Base-by-base conservation (phyloP, 495 filamentous ascomycete genomes). In the Penicillium canescens region DNA sequence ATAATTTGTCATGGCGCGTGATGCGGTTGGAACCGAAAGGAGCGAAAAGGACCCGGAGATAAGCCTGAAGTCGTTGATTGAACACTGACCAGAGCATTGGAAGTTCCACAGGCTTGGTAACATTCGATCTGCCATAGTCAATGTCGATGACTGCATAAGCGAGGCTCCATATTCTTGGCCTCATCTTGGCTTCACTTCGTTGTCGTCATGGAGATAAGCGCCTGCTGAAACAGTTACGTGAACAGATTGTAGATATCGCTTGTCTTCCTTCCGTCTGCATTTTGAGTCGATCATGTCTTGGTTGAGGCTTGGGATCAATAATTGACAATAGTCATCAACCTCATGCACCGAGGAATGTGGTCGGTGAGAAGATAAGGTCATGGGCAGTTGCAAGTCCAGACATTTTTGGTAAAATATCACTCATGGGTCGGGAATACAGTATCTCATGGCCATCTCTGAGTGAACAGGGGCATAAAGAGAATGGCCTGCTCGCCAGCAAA, bases 31-130 rank as follows among this genome's bases (percentile, higher is more conserved):
- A 26, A 13, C 35, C 46, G 36, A 42, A 28, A 39, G 18, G 18
- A 18, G 41, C 39, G 14, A 35, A 43, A 20, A 31, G 6, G 28
- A 9, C 34, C 20, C 26, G 4, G 48, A 52, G 59, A 62, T 62
- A 62, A 62, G 55, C 20, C 16, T 50, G 13, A 6, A 14, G n/a
- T 11, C 39, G 34, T 28, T 56, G 52, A 59, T 59, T 62, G 59
- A 42, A 41, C 26, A 14, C 8, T 3, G 1, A 9, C 23, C 6
- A 43, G 9, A 11, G 23, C 1, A 16, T 31, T 39, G 10, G 42
- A 42, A 21, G 10, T 41, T 21, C 45, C 38, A 50, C 2, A 18
- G 5, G 2, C 23, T 37, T 53, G 44, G 44, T 39, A 44, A 12
- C 36, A 28, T 18, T 44, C 38, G 44, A 53, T 53, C 50, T 40